A percentile compares a stretch with the other conserved stretches of the same genome.
Conservation (phyloP, 352 stramenopile species). For the Pythium folliculosum region DNA sequence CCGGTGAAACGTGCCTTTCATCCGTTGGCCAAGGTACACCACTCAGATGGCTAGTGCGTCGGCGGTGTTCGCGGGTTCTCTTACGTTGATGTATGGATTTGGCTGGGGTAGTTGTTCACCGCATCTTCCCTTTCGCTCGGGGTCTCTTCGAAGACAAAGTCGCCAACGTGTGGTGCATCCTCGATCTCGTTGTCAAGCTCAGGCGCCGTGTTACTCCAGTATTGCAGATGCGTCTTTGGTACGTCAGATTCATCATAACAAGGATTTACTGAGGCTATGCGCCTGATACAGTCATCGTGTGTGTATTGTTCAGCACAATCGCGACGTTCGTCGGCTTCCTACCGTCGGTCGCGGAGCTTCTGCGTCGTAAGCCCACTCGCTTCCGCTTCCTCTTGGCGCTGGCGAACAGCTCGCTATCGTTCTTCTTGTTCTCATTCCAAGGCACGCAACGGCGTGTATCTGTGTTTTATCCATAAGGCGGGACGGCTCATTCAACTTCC, state of each 20-base stretch:
- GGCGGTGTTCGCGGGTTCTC: no score
- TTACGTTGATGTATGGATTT: not conserved
- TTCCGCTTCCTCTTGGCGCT: slow-evolving; percentile 83
- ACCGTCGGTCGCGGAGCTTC: slow-evolving; percentile 76
- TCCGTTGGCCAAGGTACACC: slow-evolving; percentile 62
- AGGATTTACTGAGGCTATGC: not conserved
- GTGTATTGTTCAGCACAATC: slow-evolving; percentile 40
- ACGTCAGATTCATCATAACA: not conserved
- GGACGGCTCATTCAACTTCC: no score
- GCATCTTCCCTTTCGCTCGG: slow-evolving; percentile 95
- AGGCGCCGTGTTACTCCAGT: slow-evolving; percentile 44
- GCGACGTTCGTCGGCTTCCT: slow-evolving; percentile 87
- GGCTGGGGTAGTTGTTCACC: slow-evolving; percentile 68
- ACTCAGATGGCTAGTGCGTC: not conserved
- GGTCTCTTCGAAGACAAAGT: slow-evolving; percentile 99
- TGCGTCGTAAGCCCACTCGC: slow-evolving; percentile 66
- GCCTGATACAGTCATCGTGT: not conserved
- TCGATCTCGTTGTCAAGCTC: slow-evolving; percentile 84
- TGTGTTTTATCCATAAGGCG: no score
- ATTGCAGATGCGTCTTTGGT: slow-evolving; percentile 80
- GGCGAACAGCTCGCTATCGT: slow-evolving; percentile 88
- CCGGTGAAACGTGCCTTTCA: slow-evolving; percentile 52
- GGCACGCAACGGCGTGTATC: slow-evolving; percentile 28
- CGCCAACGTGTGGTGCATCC: slow-evolving; percentile 95
- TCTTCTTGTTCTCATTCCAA: slow-evolving; percentile 98